Conservation (phyloP, 2,329 filamentous ascomycete genomes). For the Alternaria sp. region DNA sequence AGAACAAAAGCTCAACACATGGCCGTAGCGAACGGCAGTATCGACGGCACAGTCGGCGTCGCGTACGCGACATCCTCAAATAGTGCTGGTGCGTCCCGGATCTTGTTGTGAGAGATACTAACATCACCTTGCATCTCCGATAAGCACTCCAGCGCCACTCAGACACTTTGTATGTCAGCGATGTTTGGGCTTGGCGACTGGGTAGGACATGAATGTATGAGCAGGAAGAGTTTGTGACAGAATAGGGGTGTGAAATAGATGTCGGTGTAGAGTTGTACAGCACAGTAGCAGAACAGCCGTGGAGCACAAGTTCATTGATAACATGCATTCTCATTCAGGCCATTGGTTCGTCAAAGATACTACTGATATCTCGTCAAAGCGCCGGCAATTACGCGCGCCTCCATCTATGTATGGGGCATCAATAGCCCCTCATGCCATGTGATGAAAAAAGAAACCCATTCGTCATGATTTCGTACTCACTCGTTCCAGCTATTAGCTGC, state of each 20-base stretch:
- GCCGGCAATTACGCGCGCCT: slow-evolving; percentile 25
- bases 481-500: slow-evolving; percentile 7
- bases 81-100: no score
- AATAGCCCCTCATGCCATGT: slow-evolving; percentile 18
- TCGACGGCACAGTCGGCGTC: not conserved
- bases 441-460: slow-evolving; percentile 24
- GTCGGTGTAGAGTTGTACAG: not conserved
- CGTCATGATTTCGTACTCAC: slow-evolving; percentile 30
- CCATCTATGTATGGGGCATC: slow-evolving; percentile 27
- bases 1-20: not conserved
- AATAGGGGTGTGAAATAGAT: not conserved
- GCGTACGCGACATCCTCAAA: not conserved
- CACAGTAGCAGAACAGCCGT: not conserved
- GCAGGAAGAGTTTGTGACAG: not conserved
- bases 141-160: not conserved
- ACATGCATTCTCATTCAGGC: slow-evolving; percentile 23
- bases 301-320: slow-evolving; percentile 3
- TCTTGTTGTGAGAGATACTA: not conserved
- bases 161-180: not conserved
- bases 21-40: not conserved
- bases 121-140: not conserved
- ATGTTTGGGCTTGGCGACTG: not conserved
- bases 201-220: not conserved
- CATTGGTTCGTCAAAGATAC: slow-evolving; percentile 10
- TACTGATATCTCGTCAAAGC: slow-evolving; percentile 13